Base-by-base conservation (phyloP, 139 green algal genomes). In the Ettlia oleoabundans region DNA sequence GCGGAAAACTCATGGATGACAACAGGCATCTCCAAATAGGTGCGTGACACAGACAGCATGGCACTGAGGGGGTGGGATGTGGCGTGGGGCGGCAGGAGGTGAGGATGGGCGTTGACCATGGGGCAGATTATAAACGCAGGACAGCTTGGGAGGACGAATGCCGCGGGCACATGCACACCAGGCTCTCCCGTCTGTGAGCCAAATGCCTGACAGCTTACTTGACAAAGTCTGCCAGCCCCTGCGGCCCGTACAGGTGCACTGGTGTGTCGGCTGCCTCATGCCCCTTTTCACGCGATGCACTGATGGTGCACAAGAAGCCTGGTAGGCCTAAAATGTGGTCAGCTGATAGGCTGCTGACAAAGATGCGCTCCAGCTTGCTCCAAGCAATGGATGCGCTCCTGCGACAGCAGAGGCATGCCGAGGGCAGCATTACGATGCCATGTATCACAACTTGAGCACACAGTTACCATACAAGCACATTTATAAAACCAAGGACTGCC, bases 241-340 rank as follows among this genome's bases (percentile, higher is more conserved):
- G 78, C 3, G 94, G 94, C 6, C 92, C 94, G 70, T 94, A 97
- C 28, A 97, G 76, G 67, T 97, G 94, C 32, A 97, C 43, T 1
- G 94, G 94, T 28, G 94, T 86, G 86, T 96, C 92, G n/a, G 94
- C 78, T 2, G 47, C 52, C 51, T 94, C 91, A 63, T 94, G 86
- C 22, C 91, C 92, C 41, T 85, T 82, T 69, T 89, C 88, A 0
- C 94, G 76, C 1, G 89, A 82, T 13, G 84, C 72, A 58, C 84
- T 90, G 69, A 94, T 91, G 28, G 85, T 91, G 88, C 94, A 97
- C 76, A 97, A 64, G 73, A 96, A 88, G 53, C 94, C 94, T 53
- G 89, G 85, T 19, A 93, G 58, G 71, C 87, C 85, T 40, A 92
- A 68, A 21, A 92, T n/a, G 63, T 70, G 76, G 52, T 95, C 90